Evolutionary conservation across 2,329 filamentous ascomycete genomes (phyloP), one percentile per base, ranked within the genome.

Genomic region (Coleophoma eucalyptorum): DNA sequence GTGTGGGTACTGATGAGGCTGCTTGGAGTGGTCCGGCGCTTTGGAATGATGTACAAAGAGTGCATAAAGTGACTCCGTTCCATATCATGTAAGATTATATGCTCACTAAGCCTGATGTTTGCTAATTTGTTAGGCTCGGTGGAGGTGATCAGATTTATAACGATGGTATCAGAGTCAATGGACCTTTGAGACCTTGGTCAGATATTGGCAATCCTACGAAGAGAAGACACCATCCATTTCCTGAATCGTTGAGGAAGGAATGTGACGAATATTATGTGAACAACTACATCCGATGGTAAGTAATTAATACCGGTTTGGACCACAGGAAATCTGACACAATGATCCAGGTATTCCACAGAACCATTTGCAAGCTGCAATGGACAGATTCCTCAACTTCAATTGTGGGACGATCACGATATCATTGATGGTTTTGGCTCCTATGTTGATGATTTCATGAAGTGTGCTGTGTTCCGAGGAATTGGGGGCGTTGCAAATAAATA

Each of bases 111-210:
- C 26, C 26, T 26, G 4, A 5, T 8, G 2, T 38, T 34, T 16
- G 46, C 59, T 63, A 33, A 67, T 45, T 21, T 13, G 15, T 43
- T 57, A 89, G 86, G 85, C 80, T 97, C 55, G 93, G 93, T 48
- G 93, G 93, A 51, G 93, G 93, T 52, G 93, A 97, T 65, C 93
- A 97, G 70, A 89, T 99, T 55, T 97, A 97, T 73, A 97, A 96
- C 64, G 94, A 99, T 67, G 86, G 89, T 20, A 90, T 97, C 57
- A 81, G 93, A 55, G 90, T 96, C 1, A 76, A 85, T 47, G 93
- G 92, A 0, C 93, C 93, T 1, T 72, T 97, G 55, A 83, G 82
- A 68, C 77, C 67, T 68, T 99, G 94, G 94, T 87, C 92, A 1
- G 79, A 83, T 56, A 93, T 93, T 57, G 81, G 83, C 57, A 96